Evolutionary conservation across 2,329 filamentous ascomycete genomes (phyloP).

Genomic region (Apiospora koreana): DNA sequence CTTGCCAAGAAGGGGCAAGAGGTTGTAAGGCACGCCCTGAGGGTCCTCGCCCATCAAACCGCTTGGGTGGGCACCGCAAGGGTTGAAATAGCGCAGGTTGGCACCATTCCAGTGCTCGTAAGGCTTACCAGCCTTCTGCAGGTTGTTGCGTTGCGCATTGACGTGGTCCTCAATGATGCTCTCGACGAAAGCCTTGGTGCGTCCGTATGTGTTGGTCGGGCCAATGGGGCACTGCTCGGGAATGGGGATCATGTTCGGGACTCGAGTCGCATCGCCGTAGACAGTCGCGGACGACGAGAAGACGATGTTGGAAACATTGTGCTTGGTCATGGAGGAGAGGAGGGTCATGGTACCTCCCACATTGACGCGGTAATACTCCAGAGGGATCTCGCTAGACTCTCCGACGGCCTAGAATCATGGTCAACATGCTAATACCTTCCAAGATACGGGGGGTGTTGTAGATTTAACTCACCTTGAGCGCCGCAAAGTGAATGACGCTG

Average conservation of each 20-base stretch:
- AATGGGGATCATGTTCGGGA: constrained; percentile 98
- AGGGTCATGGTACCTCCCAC: constrained; percentile 90
- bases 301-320: constrained; percentile 95
- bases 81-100: constrained; percentile 96
- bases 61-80: constrained; percentile 88
- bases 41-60: constrained; percentile 99
- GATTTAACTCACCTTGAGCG: constrained; percentile 72
- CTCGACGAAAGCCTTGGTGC: constrained; percentile 93
- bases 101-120: constrained; percentile 89
- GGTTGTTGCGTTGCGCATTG: constrained; percentile 80
- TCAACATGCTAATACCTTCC: constrained; percentile 15
- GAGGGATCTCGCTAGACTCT: constrained; percentile 88
- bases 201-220: constrained; percentile 96
- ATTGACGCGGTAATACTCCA: constrained; percentile 98
- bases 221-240: constrained; percentile 95
- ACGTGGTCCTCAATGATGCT: constrained; percentile 88
- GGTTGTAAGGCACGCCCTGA: constrained; percentile 91
- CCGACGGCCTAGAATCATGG: constrained; percentile 74
- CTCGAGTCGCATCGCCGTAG: constrained; percentile 94
- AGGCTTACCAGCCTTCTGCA: constrained; percentile 76
- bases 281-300: constrained; percentile 98
- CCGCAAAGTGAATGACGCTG: constrained; percentile 98
- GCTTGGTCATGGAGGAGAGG: constrained; percentile 80
- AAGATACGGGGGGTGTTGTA: constrained; percentile 13
- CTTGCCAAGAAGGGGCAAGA: constrained; percentile 90